Evolutionary conservation across 345 rosid genomes (phyloP).

Genomic region (Anacardium occidentale): DNA sequence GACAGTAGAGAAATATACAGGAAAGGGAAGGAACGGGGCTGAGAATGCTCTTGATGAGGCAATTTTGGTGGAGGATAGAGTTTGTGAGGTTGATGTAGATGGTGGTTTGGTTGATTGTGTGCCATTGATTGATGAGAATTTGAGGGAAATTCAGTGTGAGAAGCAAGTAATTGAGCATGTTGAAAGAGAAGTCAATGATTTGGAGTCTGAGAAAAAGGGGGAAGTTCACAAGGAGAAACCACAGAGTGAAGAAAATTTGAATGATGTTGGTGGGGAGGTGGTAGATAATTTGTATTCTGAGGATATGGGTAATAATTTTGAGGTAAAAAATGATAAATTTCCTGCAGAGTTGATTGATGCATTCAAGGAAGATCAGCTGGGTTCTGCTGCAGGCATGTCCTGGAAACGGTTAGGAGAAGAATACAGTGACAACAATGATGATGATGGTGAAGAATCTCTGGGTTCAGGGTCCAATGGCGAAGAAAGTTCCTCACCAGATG

Average conservation of each 20-base stretch:
- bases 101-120: constrained; percentile 36
- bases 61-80: constrained; percentile 34
- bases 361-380: constrained; percentile 33
- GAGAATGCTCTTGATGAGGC: constrained; percentile 36
- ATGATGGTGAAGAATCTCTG: constrained; percentile 47
- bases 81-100: constrained; percentile 43
- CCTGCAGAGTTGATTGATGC: constrained; percentile 31
- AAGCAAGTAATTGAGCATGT: constrained; percentile 33
- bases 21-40: constrained; percentile 28
- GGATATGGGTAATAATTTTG: constrained; percentile 22
- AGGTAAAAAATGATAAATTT: constrained; percentile 31
- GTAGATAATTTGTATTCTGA: constrained; percentile 22
- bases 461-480: constrained; percentile 82
- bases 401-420: constrained; percentile 45
- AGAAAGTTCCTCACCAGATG: constrained; percentile 95
- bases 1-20: constrained; percentile 35
- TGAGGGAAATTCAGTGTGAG: constrained; percentile 31
- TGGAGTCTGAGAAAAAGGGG: constrained; percentile 34
- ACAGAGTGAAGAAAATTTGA: constrained; percentile 21
- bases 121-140: constrained; percentile 42
- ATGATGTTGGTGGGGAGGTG: constrained; percentile 23
- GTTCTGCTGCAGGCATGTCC: constrained; percentile 35
- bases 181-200: constrained; percentile 34
- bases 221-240: constrained; percentile 30
- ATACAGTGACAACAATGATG: constrained; percentile 41